phyloP scores from a whole-genome alignment of 345 rosid species.

The Salix exigua region DNA sequence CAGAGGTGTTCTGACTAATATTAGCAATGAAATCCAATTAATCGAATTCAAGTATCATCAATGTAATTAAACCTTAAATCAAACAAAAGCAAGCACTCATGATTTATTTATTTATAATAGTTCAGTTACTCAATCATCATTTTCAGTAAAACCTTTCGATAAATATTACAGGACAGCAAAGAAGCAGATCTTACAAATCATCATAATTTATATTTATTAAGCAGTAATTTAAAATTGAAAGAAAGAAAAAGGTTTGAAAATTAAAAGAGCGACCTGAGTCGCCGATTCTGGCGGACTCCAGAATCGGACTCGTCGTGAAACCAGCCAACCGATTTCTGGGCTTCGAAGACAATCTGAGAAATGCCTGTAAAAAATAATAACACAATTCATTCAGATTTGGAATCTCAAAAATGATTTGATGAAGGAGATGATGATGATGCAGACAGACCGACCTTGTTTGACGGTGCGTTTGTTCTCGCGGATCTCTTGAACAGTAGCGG shows the following conservation, averaged over 20 bases:
- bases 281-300: conserved; percentile 28
- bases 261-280: conserved; percentile 35
- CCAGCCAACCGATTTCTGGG: conserved; percentile 79
- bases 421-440: neutral
- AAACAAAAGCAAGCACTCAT: neutral
- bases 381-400: neutral
- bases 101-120: too few relatives aligned
- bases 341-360: conserved; percentile 59
- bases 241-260: neutral
- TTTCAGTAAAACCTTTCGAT: neutral
- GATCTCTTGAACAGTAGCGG: conserved; percentile 86
- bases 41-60: too few relatives aligned
- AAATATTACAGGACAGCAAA: neutral
- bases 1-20: too few relatives aligned
- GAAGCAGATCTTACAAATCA: neutral
- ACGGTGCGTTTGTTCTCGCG: conserved; percentile 79
- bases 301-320: conserved; percentile 65
- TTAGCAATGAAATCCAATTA: too few relatives aligned
- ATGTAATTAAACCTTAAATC: neutral
- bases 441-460: conserved; percentile 43
- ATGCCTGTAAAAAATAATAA: conserved; percentile 41
- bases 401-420: neutral
- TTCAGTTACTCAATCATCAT: too few relatives aligned
- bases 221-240: neutral
- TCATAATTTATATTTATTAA: neutral